Evolutionary conservation across 148 eudicot species (phyloP).

Genomic region (Cornus florida): DNA sequence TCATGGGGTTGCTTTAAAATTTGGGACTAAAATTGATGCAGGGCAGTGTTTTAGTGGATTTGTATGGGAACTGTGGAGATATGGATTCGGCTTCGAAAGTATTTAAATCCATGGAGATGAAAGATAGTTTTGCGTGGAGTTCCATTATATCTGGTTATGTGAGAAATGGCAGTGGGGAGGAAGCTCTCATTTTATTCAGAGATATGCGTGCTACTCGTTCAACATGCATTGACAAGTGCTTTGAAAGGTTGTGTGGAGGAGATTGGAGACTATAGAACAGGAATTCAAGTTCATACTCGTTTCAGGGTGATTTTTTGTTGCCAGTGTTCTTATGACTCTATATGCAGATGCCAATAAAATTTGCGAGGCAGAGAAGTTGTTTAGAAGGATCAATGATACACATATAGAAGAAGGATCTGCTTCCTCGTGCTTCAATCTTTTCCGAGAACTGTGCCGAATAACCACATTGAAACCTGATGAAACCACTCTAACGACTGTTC

Average conservation of each 20-base stretch:
- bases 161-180: constrained; percentile 11
- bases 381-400: constrained; percentile 12
- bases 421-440: constrained; percentile 8
- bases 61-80: constrained; percentile 15
- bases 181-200: constrained; percentile 13
- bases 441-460: constrained; percentile 8
- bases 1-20: constrained; percentile 19
- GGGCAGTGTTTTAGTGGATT: constrained; percentile 21
- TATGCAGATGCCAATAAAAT: constrained; percentile 6
- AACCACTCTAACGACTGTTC: constrained; percentile 15
- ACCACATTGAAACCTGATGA: constrained; percentile 19
- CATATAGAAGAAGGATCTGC: constrained; percentile 8
- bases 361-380: constrained; percentile 15
- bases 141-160: constrained; percentile 25
- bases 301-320: constrained; percentile 16
- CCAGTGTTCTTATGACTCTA: constrained; percentile 20
- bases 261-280: constrained; percentile 5
- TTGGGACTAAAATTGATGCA: constrained; percentile 9
- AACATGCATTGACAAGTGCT: constrained; percentile 17
- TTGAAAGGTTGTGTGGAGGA: constrained; percentile 17
- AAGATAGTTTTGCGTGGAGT: constrained; percentile 20
- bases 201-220: constrained; percentile 16
- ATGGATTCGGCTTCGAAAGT: constrained; percentile 8
- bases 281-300: constrained; percentile 18
- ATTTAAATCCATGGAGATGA: constrained; percentile 7